phyloP scores from a whole-genome alignment of 257 asterid genomes.

The Rauvolfia tetraphylla region DNA sequence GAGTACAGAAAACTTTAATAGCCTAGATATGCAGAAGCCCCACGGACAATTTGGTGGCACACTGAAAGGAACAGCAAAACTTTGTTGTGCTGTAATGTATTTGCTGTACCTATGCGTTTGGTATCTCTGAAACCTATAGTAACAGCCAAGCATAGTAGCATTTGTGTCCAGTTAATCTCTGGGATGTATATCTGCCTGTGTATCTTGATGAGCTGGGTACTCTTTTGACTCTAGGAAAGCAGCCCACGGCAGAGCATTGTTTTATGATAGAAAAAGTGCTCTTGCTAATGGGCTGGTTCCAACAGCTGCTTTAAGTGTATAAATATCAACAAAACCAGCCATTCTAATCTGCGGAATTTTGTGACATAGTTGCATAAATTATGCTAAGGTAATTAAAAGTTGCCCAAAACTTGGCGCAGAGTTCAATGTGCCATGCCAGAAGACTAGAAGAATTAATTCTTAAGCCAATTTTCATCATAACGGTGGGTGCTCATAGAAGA shows the following conservation, averaged over 20 bases:
- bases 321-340: slow-evolving; percentile 91
- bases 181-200: slow-evolving; percentile 98
- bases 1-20: not conserved
- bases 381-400: too few species aligned
- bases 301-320: slow-evolving; percentile 87
- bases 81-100: too few species aligned
- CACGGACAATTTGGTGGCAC: too few species aligned
- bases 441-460: too few species aligned
- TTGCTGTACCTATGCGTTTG: slow-evolving; percentile 28
- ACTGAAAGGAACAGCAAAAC: too few species aligned
- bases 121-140: slow-evolving; percentile 93
- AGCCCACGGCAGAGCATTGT: slow-evolving; percentile 87
- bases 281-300: slow-evolving; percentile 92
- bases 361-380: too few species aligned
- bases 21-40: too few species aligned
- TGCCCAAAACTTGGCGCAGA: too few species aligned
- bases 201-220: slow-evolving; percentile 75
- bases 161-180: slow-evolving; percentile 78
- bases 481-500: too few species aligned
- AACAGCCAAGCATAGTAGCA: slow-evolving; percentile 84
- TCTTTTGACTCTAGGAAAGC: slow-evolving; percentile 82
- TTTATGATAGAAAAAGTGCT: slow-evolving; percentile 89
- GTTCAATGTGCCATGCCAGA: too few species aligned
- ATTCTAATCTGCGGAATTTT: slow-evolving; percentile 39
- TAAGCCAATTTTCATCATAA: too few species aligned